These are phyloP conservation scores for Monilinia fructicola DNA, from an alignment of 2,329 filamentous ascomycete genomes.

Conservation along the genomic window DNA sequence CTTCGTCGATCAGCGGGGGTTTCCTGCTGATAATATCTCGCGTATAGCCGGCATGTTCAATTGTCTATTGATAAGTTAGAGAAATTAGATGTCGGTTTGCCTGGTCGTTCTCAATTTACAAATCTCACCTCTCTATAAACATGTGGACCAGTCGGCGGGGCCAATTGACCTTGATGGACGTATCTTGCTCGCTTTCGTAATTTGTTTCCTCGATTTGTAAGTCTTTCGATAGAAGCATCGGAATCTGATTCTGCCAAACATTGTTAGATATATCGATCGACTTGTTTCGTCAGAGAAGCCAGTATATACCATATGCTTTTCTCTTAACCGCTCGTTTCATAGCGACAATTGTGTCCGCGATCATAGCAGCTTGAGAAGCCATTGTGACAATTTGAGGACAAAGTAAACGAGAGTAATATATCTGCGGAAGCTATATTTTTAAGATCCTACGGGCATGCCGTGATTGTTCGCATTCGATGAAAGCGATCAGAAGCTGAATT, in stretches of 20 bases:
- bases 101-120: neutral
- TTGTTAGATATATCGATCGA: constrained; percentile 24
- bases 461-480: constrained; percentile 18
- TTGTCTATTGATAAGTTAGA: constrained; percentile 49
- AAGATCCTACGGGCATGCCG: constrained; percentile 10
- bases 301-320: constrained; percentile 57
- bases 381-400: constrained; percentile 40
- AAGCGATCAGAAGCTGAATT: constrained; percentile 4
- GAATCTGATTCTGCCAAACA: constrained; percentile 67
- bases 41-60: constrained; percentile 72
- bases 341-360: constrained; percentile 64
- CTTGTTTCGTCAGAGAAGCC: constrained; percentile 30
- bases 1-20: constrained; percentile 70
- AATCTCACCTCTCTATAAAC: constrained; percentile 67
- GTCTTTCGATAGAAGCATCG: constrained; percentile 67
- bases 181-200: constrained; percentile 73
- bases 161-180: constrained; percentile 67
- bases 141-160: constrained; percentile 63
- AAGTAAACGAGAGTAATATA: neutral
- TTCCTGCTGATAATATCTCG: constrained; percentile 74
- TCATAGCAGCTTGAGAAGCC: constrained; percentile 60
- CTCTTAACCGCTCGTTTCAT: constrained; percentile 69
- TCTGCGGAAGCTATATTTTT: neutral
- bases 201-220: constrained; percentile 76
- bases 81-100: neutral